phyloP scores from a whole-genome alignment of 2,329 filamentous ascomycete species.

The Fusarium domesticum region DNA sequence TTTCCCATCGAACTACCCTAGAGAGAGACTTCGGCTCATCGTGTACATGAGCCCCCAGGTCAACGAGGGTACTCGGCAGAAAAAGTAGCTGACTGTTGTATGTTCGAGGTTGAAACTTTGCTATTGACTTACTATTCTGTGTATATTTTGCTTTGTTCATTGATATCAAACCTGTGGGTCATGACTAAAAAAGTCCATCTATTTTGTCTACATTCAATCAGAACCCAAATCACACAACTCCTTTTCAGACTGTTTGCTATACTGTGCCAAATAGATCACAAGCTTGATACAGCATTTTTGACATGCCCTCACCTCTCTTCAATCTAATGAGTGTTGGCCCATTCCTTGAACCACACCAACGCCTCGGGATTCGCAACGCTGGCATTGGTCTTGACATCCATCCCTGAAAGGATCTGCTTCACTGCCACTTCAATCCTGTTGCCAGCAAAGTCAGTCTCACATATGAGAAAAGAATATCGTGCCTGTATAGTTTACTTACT shows the following conservation, averaged over 20 bases:
- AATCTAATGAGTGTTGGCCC: constrained; percentile 56
- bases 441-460: constrained; percentile 11
- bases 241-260: background rate
- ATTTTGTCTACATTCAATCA: no score
- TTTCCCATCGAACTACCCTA: no score
- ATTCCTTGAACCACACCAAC: constrained; percentile 81
- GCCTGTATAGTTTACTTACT: constrained; percentile 62
- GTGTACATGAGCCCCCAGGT: no score
- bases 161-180: no score
- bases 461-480: background rate
- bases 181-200: no score
- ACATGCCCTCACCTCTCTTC: background rate
- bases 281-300: background rate
- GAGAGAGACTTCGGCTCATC: no score
- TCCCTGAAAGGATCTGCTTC: constrained; percentile 89
- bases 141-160: no score
- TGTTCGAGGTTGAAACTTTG: no score
- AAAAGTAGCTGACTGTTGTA: no score
- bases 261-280: background rate
- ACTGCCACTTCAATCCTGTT: constrained; percentile 84
- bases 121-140: no score
- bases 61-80: no score
- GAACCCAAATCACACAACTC: no score
- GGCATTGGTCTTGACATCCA: constrained; percentile 83
- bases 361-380: constrained; percentile 91